phyloP scores from a whole-genome alignment of 2,329 filamentous ascomycete genomes.

The Amauroascus verrucosus region DNA sequence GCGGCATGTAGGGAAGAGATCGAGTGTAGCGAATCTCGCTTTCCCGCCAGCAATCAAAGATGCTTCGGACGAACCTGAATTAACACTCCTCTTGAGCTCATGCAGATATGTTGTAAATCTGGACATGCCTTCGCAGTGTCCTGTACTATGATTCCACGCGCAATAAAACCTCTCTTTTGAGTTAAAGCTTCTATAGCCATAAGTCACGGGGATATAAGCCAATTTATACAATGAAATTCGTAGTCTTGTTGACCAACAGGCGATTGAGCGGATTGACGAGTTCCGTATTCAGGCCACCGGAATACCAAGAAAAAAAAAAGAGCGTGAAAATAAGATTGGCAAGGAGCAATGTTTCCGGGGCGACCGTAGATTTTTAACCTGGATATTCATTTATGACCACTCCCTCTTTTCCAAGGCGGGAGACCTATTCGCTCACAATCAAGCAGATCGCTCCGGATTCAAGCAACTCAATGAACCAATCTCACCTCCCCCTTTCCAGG shows the following conservation, averaged over 20 bases:
- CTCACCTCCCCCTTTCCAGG: slow-evolving; percentile 53
- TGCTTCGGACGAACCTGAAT: too few species aligned
- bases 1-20: neutral
- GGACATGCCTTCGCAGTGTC: too few species aligned
- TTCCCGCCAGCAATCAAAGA: too few species aligned
- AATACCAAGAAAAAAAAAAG: neutral
- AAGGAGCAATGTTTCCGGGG: neutral
- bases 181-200: neutral
- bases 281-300: slow-evolving; percentile 3
- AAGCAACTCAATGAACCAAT: slow-evolving; percentile 44
- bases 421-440: neutral
- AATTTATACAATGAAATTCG: neutral
- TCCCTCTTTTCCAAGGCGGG: neutral
- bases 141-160: too few species aligned
- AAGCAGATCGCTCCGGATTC: too few species aligned
- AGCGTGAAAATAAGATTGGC: neutral
- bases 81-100: too few species aligned
- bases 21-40: too few species aligned
- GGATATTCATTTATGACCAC: neutral
- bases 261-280: neutral
- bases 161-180: too few species aligned
- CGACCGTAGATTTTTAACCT: neutral
- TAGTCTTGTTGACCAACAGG: neutral
- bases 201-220: neutral
- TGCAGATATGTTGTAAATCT: too few species aligned